Evolutionary conservation across 305 asterid genomes (phyloP).

Genomic region (Ajuga reptans): DNA sequence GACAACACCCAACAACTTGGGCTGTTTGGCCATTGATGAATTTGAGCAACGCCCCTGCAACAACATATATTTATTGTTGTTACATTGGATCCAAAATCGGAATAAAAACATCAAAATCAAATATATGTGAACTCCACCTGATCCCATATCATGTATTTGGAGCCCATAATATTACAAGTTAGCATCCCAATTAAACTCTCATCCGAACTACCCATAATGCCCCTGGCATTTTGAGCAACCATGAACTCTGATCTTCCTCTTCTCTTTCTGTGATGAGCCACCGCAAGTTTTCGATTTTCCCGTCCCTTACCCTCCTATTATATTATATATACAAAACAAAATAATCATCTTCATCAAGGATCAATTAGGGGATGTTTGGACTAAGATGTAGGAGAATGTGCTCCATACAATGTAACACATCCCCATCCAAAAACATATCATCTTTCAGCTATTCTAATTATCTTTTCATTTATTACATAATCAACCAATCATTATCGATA

Average conservation of each 20-base stretch:
- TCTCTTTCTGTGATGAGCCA: slow-evolving; percentile 59
- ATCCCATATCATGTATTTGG: slow-evolving; percentile 75
- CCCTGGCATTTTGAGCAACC: slow-evolving; percentile 62
- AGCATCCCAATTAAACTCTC: slow-evolving; percentile 68
- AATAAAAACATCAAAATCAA: too few species aligned
- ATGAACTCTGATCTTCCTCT: slow-evolving; percentile 76
- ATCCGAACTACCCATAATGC: slow-evolving; percentile 33
- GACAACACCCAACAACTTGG: slow-evolving; percentile 62
- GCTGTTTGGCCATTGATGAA: slow-evolving; percentile 35
- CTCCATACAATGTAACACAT: too few species aligned
- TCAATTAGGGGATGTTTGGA: too few species aligned
- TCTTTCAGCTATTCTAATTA: too few species aligned
- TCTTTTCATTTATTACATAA: too few species aligned
- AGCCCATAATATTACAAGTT: slow-evolving; percentile 67
- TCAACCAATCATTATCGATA: too few species aligned
- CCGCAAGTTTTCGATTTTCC: slow-evolving; percentile 79
- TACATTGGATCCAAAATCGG: too few species aligned
- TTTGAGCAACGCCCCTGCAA: slow-evolving; percentile 51
- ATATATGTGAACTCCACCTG: slow-evolving; percentile 38
- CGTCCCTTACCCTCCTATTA: slow-evolving; percentile 86
- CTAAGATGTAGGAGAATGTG: too few species aligned
- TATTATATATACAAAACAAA: too few species aligned
- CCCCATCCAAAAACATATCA: too few species aligned
- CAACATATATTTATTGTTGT: neutral
- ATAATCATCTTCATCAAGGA: too few species aligned